Evolutionary conservation across 495 filamentous ascomycete genomes (phyloP).

Genomic region (Penicillium salamii): DNA sequence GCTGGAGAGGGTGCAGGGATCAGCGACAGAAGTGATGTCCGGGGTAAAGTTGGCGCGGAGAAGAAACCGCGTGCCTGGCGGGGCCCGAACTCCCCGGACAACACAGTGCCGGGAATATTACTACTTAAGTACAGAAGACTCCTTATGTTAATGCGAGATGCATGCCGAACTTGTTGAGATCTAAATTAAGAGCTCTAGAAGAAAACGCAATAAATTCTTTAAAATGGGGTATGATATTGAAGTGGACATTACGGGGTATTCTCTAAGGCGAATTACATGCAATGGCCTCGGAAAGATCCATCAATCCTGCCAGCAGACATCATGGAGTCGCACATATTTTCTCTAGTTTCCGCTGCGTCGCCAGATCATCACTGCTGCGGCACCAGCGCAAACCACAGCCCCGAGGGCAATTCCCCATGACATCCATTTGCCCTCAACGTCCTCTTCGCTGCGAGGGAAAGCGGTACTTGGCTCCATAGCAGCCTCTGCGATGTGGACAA

Average conservation of each 20-base stretch:
- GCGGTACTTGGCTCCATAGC: constrained; percentile 84
- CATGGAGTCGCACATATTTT: background rate
- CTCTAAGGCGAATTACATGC: too few species aligned
- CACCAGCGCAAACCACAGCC: constrained; percentile 73
- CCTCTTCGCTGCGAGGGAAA: constrained; percentile 82
- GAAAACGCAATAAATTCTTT: too few species aligned
- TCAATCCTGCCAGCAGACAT: too few species aligned
- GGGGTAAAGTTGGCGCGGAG: constrained; percentile 30
- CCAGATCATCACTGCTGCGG: constrained; percentile 80
- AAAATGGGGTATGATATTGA: background rate
- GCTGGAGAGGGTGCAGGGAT: constrained; percentile 10
- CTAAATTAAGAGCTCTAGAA: too few species aligned
- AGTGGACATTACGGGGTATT: too few species aligned
- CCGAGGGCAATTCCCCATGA: constrained; percentile 82
- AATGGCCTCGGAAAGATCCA: too few species aligned
- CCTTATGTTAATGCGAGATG: too few species aligned
- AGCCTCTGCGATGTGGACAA: constrained; percentile 84
- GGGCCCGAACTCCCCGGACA: constrained; percentile 20
- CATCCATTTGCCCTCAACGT: constrained; percentile 75
- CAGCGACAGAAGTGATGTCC: constrained; percentile 19
- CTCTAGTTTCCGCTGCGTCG: constrained; percentile 38
- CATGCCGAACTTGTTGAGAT: too few species aligned
- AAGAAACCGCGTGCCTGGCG: constrained; percentile 28
- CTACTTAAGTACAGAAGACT: too few species aligned
- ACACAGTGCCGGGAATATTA: too few species aligned